These are phyloP conservation scores for Chrysosphaeria jannelii DNA, from an alignment of 2,329 filamentous ascomycete species.

Conservation along the genomic window DNA sequence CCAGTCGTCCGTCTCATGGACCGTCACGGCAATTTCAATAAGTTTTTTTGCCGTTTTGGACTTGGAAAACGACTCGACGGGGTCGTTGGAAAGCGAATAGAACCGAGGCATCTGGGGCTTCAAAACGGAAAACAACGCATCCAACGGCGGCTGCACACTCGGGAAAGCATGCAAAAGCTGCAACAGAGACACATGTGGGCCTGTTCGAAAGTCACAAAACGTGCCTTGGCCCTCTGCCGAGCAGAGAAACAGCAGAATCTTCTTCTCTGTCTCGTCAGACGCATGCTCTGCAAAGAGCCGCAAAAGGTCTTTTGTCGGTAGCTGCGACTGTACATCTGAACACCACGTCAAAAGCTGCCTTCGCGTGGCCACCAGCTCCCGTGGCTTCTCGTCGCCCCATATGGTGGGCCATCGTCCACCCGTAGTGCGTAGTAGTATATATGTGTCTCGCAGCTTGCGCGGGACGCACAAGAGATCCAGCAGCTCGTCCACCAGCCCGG, in stretches of 20 bases:
- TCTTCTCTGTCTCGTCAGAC: slow-evolving; percentile 51
- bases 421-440: slow-evolving; percentile 47
- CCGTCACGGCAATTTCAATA: slow-evolving; percentile 86
- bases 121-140: slow-evolving; percentile 48
- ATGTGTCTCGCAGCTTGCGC: slow-evolving; percentile 56
- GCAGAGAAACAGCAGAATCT: slow-evolving; percentile 61
- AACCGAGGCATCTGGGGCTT: slow-evolving; percentile 89
- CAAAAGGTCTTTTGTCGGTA: slow-evolving; percentile 66
- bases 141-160: slow-evolving; percentile 63
- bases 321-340: slow-evolving; percentile 71
- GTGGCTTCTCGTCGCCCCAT: slow-evolving; percentile 70
- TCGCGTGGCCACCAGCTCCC: slow-evolving; percentile 69
- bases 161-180: slow-evolving; percentile 83
- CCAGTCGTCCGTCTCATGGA: slow-evolving; percentile 71
- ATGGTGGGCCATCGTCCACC: slow-evolving; percentile 86
- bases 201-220: slow-evolving; percentile 85
- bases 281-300: slow-evolving; percentile 68
- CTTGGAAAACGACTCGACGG: slow-evolving; percentile 33
- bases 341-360: slow-evolving; percentile 90
- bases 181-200: slow-evolving; percentile 54
- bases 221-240: slow-evolving; percentile 71
- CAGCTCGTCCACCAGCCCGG: slow-evolving; percentile 48
- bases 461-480: slow-evolving; percentile 60
- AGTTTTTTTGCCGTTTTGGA: slow-evolving; percentile 37
- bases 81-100: slow-evolving; percentile 93